Evolutionary conservation across 2,329 filamentous ascomycete species (phyloP), one percentile per base, ranked within the genome.

Genomic region (Sordariomycetes sp.): DNA sequence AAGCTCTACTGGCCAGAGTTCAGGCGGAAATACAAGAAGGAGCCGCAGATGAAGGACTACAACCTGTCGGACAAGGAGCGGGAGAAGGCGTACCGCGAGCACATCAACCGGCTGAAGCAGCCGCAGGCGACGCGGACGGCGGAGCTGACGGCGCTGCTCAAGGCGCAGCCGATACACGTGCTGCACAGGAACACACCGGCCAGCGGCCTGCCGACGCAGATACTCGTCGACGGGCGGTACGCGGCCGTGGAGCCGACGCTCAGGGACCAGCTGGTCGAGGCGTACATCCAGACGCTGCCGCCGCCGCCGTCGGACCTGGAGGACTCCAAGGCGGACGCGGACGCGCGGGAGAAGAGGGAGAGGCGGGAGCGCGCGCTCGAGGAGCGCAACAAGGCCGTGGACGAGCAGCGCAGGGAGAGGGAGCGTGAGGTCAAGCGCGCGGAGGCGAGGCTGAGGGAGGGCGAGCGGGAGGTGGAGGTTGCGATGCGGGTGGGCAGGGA

Each of bases 1-100:
- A 96, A 94, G 59, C 70, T 98, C 2, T 98, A 94, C 66, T 98
- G 92, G 92, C 82, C 86, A 1, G 92, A 98, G 54, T 98, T 98
- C 60, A 86, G 85, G 48, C 72, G 92, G 21, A 98, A 95, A 53
- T 92, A 78, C 58, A 82, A 82, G 44, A 88, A 82, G 43, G 87
- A 94, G 42, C 58, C 73, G 0, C 72, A 79, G 34, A 87, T 98
- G 82, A 82, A 80, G 40, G 82, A 90, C 39, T 64, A 74, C 20
- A 72, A 68, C 33, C 65, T 88, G 17, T 62, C 66, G 21, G 86
- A 90, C 48, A 86, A 82, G 54, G 85, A 90, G 34, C 72, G 82
- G 21, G 86, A 93, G 51, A 87, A 82, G 58, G 66, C 75, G 34
- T 93, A 90, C 52, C 72, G 85, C 36, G 85, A 92, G 38, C 76